Base-by-base conservation (phyloP, 2,329 filamentous ascomycete species). In the Aureobasidium namibiae region DNA sequence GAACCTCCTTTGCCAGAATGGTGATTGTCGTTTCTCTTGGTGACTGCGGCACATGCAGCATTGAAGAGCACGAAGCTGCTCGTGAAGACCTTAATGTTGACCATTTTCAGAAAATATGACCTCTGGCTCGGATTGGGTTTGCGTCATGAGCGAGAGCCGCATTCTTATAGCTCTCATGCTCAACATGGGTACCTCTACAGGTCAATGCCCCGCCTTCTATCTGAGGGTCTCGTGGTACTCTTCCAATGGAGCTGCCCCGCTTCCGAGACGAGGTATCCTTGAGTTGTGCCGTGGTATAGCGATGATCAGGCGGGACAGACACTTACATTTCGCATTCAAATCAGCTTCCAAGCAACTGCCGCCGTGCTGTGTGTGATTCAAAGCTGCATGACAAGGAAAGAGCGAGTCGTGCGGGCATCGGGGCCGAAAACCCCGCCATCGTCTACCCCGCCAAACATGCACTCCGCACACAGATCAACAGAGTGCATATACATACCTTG, bases 401-500 rank as follows among this genome's bases (percentile, higher is more conserved):
- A 18, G 3, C 49, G 49, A 53, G 4, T 53, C 49, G 24, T 41
- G 16, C 49, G 24, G 36, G 34, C 36, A 41, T 23, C 24, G 36
- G 36, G 24, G 49, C 36, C 36, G 16, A 7, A 29, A 53, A 14
- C 33, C 49, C 49, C 38, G 14, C 14, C n/a, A 9, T n/a, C 13
- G 8, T 29, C 33, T 29, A 52, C 49, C 49, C 49, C 49, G 49
- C 49, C n/a, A 53, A 39, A 41, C 23, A 53, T 53, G 23, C 34
- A 53, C 36, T 53, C 49, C 33, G 29, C 49, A 52, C 26, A 26
- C 11, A 49, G 48, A 52, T 52, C 48, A 39, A n/a, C 33, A 52
- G 2, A 24, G 24, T n/a, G 46, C 18, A 36, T 29, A 14, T 14
- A 34, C 3, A 7, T 18, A 13, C 16, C 23, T 26, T 38, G 33